Conservation (phyloP, 768 basidiomycete species). For the Boletellus ananas region DNA sequence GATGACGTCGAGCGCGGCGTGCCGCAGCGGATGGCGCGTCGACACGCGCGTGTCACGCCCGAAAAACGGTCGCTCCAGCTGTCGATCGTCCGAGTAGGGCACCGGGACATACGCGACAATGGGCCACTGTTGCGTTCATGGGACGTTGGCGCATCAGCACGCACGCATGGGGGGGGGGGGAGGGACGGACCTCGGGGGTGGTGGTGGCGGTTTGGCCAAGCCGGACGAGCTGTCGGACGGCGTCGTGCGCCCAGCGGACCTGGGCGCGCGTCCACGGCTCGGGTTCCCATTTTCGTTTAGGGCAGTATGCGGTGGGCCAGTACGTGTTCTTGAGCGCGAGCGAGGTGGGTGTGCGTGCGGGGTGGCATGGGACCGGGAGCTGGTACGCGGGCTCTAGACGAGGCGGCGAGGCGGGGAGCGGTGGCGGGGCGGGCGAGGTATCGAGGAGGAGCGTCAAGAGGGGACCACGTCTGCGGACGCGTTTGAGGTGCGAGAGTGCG, state of each 20-base stretch:
- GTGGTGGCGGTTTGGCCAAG: slow-evolving; percentile 38
- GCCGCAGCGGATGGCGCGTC: slow-evolving; percentile 73
- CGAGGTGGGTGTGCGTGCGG: slow-evolving; percentile 66
- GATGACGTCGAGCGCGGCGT: slow-evolving; percentile 77
- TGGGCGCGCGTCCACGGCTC: slow-evolving; percentile 65
- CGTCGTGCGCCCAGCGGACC: slow-evolving; percentile 71
- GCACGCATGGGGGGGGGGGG: not conserved
- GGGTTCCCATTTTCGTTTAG: slow-evolving; percentile 61
- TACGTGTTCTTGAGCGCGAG: slow-evolving; percentile 60
- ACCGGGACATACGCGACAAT: slow-evolving; percentile 68
- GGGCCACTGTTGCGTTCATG: slow-evolving; percentile 49
- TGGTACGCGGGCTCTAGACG: slow-evolving; percentile 51
- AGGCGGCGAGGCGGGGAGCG: slow-evolving; percentile 46
- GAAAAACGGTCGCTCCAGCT: slow-evolving; percentile 38
- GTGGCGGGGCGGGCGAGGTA: slow-evolving; percentile 39
- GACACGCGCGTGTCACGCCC: slow-evolving; percentile 71
- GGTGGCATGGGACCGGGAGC: slow-evolving; percentile 57
- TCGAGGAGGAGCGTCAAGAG: slow-evolving; percentile 55
- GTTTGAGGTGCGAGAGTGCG: slow-evolving; percentile 70
- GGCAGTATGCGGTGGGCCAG: slow-evolving; percentile 86
- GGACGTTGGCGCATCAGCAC: too few species aligned
- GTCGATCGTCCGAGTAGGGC: slow-evolving; percentile 39
- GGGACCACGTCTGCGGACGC: slow-evolving; percentile 54
- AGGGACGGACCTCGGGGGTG: slow-evolving; percentile 54
- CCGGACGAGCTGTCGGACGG: slow-evolving; percentile 50